A percentile compares a stretch with the other conserved stretches of the same genome.
These are phyloP conservation scores for Oligophagozyma castellii DNA, from an alignment of 1,139 yeast species.

Conservation along the genomic window DNA sequence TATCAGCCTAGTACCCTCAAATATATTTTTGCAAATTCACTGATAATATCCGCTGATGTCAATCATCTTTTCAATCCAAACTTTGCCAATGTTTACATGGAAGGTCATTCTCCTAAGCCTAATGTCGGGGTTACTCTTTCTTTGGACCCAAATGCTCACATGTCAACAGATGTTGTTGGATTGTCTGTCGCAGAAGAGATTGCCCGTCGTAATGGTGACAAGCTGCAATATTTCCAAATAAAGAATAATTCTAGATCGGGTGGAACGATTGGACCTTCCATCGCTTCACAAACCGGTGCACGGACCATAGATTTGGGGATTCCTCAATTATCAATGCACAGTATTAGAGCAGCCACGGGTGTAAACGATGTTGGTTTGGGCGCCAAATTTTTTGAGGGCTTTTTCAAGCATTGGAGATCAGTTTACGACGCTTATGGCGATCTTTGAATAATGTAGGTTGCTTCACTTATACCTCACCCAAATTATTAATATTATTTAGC, in stretches of 20 bases:
- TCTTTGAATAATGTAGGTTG: too few species aligned
- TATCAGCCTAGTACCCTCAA: conserved; percentile 15
- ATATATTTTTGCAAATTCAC: conserved; percentile 38
- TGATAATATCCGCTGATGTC: conserved; percentile 54
- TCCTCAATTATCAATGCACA: conserved; percentile 72
- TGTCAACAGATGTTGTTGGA: conserved; percentile 70
- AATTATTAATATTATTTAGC: too few species aligned
- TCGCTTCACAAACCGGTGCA: conserved; percentile 55
- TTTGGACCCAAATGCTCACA: conserved; percentile 64
- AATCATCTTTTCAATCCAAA: conserved; percentile 53
- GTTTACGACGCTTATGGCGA: conserved; percentile 34
- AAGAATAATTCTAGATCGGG: conserved; percentile 65
- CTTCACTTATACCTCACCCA: too few species aligned
- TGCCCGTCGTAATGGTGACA: conserved; percentile 46
- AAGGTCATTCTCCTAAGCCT: conserved; percentile 63
- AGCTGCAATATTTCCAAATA: conserved; percentile 54
- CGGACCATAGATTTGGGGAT: conserved; percentile 67
- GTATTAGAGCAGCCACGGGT: conserved; percentile 66
- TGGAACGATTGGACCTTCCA: conserved; percentile 67
- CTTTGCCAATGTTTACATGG: conserved; percentile 48
- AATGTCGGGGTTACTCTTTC: conserved; percentile 62
- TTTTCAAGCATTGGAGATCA: conserved; percentile 46
- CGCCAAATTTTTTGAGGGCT: conserved; percentile 47
- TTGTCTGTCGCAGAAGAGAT: conserved; percentile 51
- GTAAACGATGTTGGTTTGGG: conserved; percentile 58